Evolutionary conservation across 257 asterid genomes (phyloP), one percentile per base, ranked within the genome.

Genomic region (Solanum habrochaites): DNA sequence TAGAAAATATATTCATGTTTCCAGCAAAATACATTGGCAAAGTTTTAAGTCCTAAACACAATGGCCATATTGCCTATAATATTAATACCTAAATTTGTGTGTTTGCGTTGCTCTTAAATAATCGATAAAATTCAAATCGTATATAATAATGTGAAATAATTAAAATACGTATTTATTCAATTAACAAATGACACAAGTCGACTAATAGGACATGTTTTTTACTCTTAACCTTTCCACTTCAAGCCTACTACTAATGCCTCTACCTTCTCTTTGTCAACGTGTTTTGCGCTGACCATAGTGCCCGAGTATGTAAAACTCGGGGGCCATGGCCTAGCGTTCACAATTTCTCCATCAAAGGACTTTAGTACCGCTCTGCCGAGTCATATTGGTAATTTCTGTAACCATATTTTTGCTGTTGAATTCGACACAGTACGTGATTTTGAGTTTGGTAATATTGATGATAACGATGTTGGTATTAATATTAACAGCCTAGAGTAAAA

Each of bases 321-420:
- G 11, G 96, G 95, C 88, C 94, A 93, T 70, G 98, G 98, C 27
- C 80, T 94, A 11, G 96, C 96, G 12, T 94, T 94, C 90, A 49
- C 92, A 0, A 81, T 93, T 11, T 80, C 95, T 0, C 90, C 93
- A 1, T 35, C 92, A 42, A 85, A 85, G 39, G 88, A 87, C 4
- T 86, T 93, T 6, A 56, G 43, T n/a, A 73, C 92, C 0, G 89
- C 93, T 18, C 93, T 86, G 91, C 97, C 98, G 1, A 92, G 95
- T 64, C 95, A 89, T 39, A 42, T 27, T 10, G 95, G 94, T 1
- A 94, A 94, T 90, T 87, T 35, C 72, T 89, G 95, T 29, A 91
- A 94, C 90, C 98, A 91, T 42, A 29, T 94, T 7, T 90, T 94
- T 85, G 96, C 97, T 11, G 93, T 94, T 86, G 98, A 94, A 58